Evolutionary conservation across 352 stramenopile genomes (phyloP), one percentile per base, ranked within the genome.

Genomic region (Phytopythium sindhum): DNA sequence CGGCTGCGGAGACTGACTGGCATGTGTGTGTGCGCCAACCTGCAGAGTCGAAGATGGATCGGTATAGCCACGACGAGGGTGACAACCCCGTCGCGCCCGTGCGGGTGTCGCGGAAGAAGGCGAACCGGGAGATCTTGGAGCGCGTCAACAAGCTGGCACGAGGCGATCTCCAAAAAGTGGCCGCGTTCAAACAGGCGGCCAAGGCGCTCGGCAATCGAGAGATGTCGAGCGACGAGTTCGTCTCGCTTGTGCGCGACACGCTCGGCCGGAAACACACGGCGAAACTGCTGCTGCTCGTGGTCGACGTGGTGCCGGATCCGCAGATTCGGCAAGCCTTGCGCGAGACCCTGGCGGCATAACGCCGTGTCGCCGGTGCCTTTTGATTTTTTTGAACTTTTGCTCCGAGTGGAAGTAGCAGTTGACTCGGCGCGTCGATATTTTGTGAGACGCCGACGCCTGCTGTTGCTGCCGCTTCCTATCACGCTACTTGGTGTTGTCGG

Each of bases 121-220:
- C 73, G 44, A 88, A 84, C 59, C 80, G 81, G 39, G 76, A 90
- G 69, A 85, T 93, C 39, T 55, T 93, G 23, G 77, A 86, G 29
- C 72, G 70, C n/a, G 81, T 93, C 9, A 80, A 87, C 54, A 64
- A 72, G 55, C 73, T 88, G 14, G 77, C 81, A 17, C 68, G 67
- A 1, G 78, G 77, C n/a, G 68, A 90, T 51, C n/a, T 66, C 6
- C 65, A 81, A 39, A 72, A 68, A 28, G 73, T 93, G 15, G 56
- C 61, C 5, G 69, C 84, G 33, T 93, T 93, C 61, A 90, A 90
- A 62, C 76, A 83, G 39, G 78, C 78, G 17, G 84, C 84, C 7
- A 89, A 89, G 50, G 78, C 78, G 8, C 77, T 92, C 26, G 84
- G 84, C 28, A 90, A 80, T 45, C 72, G 88, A 60, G 79, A 90